phyloP scores from a whole-genome alignment of 345 rosid species.

The Sonneratia alba region DNA sequence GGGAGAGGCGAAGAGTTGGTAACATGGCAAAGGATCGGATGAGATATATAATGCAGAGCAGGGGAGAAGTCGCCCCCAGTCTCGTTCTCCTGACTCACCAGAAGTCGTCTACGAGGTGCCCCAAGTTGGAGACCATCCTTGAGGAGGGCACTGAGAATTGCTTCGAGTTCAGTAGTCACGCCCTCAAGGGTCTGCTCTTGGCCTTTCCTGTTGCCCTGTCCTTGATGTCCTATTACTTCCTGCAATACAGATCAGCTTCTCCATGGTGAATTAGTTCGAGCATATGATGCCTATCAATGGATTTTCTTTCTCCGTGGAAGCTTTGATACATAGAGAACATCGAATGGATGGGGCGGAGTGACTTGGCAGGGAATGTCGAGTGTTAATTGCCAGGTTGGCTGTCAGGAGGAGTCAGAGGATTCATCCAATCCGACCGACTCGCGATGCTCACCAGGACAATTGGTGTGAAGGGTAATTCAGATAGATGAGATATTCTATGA shows the following conservation, averaged over 20 bases:
- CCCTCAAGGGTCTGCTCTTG: background rate
- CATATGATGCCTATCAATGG: too few species aligned
- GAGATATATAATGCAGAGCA: conserved; percentile 1
- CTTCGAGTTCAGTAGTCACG: background rate
- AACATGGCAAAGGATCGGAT: background rate
- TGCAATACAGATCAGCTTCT: background rate
- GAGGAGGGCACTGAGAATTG: conserved; percentile 6
- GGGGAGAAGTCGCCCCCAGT: conserved; percentile 4
- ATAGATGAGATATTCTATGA: background rate
- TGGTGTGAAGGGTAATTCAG: too few species aligned
- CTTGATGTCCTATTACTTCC: background rate
- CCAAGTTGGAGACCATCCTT: conserved; percentile 6
- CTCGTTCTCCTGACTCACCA: background rate
- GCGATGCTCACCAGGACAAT: too few species aligned
- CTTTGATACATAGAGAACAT: too few species aligned
- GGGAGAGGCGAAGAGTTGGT: too few species aligned
- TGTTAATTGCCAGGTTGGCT: too few species aligned
- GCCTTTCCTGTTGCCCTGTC: background rate
- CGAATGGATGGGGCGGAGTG: too few species aligned
- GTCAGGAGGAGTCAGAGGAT: too few species aligned
- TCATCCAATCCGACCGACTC: too few species aligned
- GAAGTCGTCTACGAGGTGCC: background rate
- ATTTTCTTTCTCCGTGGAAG: too few species aligned
- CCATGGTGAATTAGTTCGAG: background rate
- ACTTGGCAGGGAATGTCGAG: too few species aligned